Evolutionary conservation across 164 flowering plant genomes (phyloP).

Genomic region (Macadamia tetraphylla): DNA sequence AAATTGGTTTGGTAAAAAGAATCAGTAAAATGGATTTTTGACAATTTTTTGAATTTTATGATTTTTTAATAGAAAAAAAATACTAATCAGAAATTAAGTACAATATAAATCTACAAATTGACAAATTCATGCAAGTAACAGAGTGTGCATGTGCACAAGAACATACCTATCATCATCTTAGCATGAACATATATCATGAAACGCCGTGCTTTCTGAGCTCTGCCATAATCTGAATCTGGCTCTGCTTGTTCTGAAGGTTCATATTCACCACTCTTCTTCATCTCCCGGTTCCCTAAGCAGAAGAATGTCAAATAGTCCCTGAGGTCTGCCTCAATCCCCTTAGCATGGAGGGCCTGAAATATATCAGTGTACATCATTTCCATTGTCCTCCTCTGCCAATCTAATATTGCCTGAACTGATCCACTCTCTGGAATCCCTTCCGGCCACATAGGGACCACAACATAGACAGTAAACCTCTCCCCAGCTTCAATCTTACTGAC

Average conservation of each 20-base stretch:
- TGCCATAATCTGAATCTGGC: conserved; percentile 37
- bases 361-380: conserved; percentile 76
- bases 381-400: conserved; percentile 72
- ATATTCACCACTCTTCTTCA: conserved; percentile 31
- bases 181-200: conserved; percentile 80
- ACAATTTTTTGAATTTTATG: no score
- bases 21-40: no score
- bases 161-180: conserved; percentile 71
- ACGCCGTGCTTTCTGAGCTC: conserved; percentile 53
- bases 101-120: no score
- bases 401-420: conserved; percentile 60
- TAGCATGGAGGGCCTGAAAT: conserved; percentile 30
- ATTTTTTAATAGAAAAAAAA: no score
- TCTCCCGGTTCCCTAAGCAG: conserved; percentile 65
- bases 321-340: conserved; percentile 30
- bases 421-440: conserved; percentile 63
- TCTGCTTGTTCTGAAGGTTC: conserved; percentile 42
- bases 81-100: no score
- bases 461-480: conserved; percentile 56
- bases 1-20: no score
- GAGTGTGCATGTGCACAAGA: no score
- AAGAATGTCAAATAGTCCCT: conserved; percentile 56
- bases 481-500: conserved; percentile 61
- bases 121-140: no score
- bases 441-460: conserved; percentile 82